Evolutionary conservation across 331 rosid genomes (phyloP), one percentile per base, ranked within the genome.

Genomic region (Malus hybrid): DNA sequence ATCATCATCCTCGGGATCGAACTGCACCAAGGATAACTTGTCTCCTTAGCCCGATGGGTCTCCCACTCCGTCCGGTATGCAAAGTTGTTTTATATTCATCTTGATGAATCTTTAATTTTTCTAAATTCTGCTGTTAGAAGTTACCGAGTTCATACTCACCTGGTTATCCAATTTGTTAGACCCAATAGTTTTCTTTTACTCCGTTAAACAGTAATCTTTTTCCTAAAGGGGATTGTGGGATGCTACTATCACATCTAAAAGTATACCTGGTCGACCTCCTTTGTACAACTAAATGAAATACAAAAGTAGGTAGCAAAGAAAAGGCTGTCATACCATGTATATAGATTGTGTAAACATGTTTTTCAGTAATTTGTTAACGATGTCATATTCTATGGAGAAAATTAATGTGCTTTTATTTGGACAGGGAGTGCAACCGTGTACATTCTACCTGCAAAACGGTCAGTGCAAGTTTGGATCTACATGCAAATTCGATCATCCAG

Each of bases 401-500:
- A 42, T 42, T 10, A 10, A 42, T 42, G 48, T 42, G 48, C 13
- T 42, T 42, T 42, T 42, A 10, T 42, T 42, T 42, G 48, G 48
- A 82, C 92, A 92, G 97, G 97, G 97, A 52, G 81, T 80, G 55
- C 88, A 87, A 66, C 89, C 86, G 78, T 92, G 96, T 84, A 82
- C 84, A 46, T 91, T 91, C 79, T 91, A 91, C 82, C 69, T 91
- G 88, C 96, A 90, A 86, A 88, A 87, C 57, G 94, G 96, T 75
- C 85, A 87, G 73, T 92, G 97, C 91, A 90, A 88, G 75, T 88
- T 92, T 68, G 96, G 97, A 75, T 79, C 89, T 10, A 80, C 89
- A 6, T 92, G 96, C 87, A 92, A 92, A 82, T 92, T 88, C 50
- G 96, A 92, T 81, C 97, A 90, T 86, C 96, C 97, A 57, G 44